Conservation (phyloP, 345 rosid genomes). For the Eucalyptus sp. region DNA sequence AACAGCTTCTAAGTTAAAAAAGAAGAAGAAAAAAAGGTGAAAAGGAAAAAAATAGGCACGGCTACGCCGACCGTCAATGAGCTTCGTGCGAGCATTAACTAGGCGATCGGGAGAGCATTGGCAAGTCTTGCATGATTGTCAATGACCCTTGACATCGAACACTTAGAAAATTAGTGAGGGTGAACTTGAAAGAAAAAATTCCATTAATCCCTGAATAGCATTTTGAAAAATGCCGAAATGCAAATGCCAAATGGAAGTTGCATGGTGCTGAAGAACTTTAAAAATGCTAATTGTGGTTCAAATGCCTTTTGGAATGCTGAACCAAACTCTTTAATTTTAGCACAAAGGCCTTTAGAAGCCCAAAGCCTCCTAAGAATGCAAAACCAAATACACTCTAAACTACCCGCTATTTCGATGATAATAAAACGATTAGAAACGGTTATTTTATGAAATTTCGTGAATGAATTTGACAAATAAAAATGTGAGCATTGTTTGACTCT, state of each 20-base stretch:
- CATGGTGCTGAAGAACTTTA: not conserved
- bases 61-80: rapidly evolving
- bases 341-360: not conserved
- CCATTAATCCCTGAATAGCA: rapidly evolving
- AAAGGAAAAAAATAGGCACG: rapidly evolving
- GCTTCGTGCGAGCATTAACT: rapidly evolving
- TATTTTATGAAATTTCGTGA: not conserved
- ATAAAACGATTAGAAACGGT: not conserved
- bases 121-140: rapidly evolving
- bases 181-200: not conserved
- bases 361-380: rapidly evolving
- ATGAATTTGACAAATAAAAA: not conserved
- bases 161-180: not conserved
- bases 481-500: not conserved
- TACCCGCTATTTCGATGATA: not conserved
- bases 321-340: not conserved
- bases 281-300: not conserved
- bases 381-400: not conserved
- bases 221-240: not conserved
- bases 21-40: not conserved
- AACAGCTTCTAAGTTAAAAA: not conserved
- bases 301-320: rapidly evolving
- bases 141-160: rapidly evolving
- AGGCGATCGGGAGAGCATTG: not conserved
- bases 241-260: not conserved